Percentiles rank a stretch among this genome's conserved stretches.
Conservation (phyloP, 2,329 filamentous ascomycete species). For the Apiospora hydei region DNA sequence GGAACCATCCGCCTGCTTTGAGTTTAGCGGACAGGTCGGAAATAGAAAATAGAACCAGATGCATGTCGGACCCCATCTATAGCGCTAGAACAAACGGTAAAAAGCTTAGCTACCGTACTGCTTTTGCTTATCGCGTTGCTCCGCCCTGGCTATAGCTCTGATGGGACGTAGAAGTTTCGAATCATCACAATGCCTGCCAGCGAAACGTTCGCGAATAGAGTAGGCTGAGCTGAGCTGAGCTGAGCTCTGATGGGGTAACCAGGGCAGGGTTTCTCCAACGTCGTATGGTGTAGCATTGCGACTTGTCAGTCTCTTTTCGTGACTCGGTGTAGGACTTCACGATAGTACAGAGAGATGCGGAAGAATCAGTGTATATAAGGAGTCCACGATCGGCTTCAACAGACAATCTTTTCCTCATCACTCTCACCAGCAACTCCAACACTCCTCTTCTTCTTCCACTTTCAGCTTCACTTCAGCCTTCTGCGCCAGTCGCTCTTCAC, state of each 20-base stretch:
- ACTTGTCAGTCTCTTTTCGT: neutral
- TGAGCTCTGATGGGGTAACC: neutral
- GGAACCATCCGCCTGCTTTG: neutral
- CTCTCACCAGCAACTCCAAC: slow-evolving; percentile 10
- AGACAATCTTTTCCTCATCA: slow-evolving; percentile 5
- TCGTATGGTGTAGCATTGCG: neutral
- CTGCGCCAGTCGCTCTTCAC: slow-evolving; percentile 14
- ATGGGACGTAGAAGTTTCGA: neutral
- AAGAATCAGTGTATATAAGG: slow-evolving; percentile 5
- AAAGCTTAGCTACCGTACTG: neutral
- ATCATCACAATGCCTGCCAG: neutral
- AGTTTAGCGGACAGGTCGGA: neutral
- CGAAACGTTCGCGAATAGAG: neutral
- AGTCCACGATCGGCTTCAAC: neutral
- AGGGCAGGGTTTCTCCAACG: neutral
- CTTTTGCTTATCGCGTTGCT: neutral
- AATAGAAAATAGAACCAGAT: slow-evolving; percentile 8
- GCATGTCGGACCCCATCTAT: neutral
- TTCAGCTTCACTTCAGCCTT: slow-evolving; percentile 5
- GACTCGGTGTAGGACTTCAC: neutral
- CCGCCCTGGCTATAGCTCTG: neutral
- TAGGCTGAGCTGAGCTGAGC: neutral
- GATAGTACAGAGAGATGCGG: neutral
- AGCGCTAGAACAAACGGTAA: neutral
- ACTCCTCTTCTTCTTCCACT: neutral